phyloP scores from a whole-genome alignment of 306 rosid genomes.

The Acacia melanoxylon region DNA sequence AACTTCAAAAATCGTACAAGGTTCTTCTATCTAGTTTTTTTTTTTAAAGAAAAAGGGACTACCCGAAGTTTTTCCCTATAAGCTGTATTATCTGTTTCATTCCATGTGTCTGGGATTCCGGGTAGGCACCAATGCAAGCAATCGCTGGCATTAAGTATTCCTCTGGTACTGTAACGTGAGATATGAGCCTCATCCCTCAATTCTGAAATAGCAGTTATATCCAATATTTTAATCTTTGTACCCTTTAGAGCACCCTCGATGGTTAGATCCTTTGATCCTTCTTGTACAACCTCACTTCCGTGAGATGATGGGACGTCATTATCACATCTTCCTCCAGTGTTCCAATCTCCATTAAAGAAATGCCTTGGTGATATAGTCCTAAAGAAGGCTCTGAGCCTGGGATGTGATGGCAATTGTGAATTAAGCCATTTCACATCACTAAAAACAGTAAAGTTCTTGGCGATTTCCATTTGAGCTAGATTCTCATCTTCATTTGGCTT shows the following conservation, averaged over 20 bases:
- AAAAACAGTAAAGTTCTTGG: constrained; percentile 1
- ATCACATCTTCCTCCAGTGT: constrained; percentile 16
- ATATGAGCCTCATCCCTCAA: constrained; percentile 23
- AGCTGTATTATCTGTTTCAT: not conserved
- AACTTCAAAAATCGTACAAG: not conserved
- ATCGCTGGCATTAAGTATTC: not conserved
- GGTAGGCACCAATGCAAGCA: constrained; percentile 14
- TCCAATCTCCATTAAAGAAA: constrained; percentile 19
- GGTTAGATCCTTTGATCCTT: not conserved
- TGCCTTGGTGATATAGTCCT: constrained; percentile 4
- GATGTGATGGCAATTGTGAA: not conserved
- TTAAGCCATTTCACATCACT: constrained; percentile 9
- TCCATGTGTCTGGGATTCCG: constrained; percentile 13
- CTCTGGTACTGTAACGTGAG: not conserved
- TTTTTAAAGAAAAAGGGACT: no score
- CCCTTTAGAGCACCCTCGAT: not conserved
- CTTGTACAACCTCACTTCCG: constrained; percentile 14
- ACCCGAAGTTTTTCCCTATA: not conserved
- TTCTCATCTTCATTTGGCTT: constrained; percentile 6
- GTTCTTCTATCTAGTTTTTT: not conserved
- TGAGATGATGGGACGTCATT: not conserved
- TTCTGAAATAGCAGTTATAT: constrained; percentile 6
- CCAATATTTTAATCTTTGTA: not conserved
- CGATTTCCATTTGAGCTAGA: not conserved
- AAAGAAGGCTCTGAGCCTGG: constrained; percentile 5